These are phyloP conservation scores for Erysimum pusillum DNA, from an alignment of 441 rosid genomes.

Conservation along the genomic window DNA sequence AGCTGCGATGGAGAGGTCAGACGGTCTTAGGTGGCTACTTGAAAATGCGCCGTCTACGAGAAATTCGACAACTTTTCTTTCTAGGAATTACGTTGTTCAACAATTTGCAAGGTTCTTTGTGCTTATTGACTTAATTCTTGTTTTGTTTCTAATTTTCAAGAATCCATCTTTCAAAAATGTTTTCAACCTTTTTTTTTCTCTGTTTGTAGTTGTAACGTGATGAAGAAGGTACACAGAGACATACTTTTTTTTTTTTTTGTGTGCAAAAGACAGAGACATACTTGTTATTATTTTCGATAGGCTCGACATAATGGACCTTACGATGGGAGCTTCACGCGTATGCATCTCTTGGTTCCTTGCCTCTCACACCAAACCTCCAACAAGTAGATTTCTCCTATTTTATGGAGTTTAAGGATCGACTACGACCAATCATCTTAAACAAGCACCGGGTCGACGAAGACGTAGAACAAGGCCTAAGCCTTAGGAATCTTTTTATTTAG, in stretches of 20 bases:
- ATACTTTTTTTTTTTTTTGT: too few species aligned
- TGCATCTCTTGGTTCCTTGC: constrained; percentile 33
- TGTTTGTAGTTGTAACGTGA: constrained; percentile 13
- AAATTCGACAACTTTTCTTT: too few species aligned
- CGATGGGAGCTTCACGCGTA: constrained; percentile 20
- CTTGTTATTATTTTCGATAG: constrained; percentile 6
- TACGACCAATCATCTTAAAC: background rate
- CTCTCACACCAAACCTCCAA: constrained; percentile 26
- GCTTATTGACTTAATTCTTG: background rate
- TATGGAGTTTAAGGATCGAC: background rate
- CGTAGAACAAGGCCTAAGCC: constrained; percentile 15
- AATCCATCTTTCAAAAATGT: background rate
- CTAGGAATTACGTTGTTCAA: background rate
- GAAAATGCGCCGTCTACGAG: too few species aligned
- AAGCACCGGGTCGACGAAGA: background rate
- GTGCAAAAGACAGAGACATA: constrained; percentile 19
- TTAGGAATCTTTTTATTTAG: background rate
- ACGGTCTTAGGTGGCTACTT: too few species aligned
- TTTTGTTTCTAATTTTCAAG: background rate
- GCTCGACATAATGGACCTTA: constrained; percentile 17
- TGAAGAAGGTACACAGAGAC: constrained; percentile 13
- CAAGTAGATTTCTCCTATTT: background rate
- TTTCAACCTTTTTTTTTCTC: background rate
- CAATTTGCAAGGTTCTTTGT: background rate
- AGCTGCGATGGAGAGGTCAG: too few species aligned